These are phyloP conservation scores for Kondoa subrosea DNA, from an alignment of 768 basidiomycete genomes.

Conservation along the genomic window DNA sequence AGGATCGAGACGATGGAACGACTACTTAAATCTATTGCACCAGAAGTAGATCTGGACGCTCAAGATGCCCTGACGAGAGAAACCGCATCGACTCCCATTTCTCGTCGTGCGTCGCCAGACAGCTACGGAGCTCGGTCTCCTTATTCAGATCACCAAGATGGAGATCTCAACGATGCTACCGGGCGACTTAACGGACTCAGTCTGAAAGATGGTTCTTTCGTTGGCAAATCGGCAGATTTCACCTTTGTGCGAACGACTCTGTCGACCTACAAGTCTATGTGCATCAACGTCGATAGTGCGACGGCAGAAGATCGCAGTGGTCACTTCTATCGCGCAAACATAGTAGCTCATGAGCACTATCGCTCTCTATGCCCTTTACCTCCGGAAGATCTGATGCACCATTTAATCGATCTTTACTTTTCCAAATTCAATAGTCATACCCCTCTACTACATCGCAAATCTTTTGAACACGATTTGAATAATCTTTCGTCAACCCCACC, in stretches of 20 bases:
- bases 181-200: background rate
- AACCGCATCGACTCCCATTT: background rate
- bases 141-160: background rate
- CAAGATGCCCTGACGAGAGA: background rate
- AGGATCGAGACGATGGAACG: constrained; percentile 23
- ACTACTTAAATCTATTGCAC: constrained; percentile 13
- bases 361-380: constrained; percentile 40
- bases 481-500: constrained; percentile 40
- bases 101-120: background rate
- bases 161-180: background rate
- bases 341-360: constrained; percentile 18
- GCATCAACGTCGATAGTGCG: constrained; percentile 1
- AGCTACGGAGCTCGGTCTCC: background rate
- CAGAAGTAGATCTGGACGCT: background rate
- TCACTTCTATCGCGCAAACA: constrained; percentile 7
- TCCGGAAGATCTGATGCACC: constrained; percentile 42
- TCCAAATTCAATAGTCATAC: constrained; percentile 40
- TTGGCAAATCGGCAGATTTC: constrained; percentile 17
- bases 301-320: background rate
- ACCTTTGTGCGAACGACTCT: constrained; percentile 8
- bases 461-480: constrained; percentile 42
- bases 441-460: constrained; percentile 57
- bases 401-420: constrained; percentile 53
- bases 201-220: constrained; percentile 5
- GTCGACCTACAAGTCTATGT: background rate